Percentiles rank a stretch among this genome's conserved stretches.
Evolutionary conservation across 106 monocot species (phyloP).

Genomic region (Amphibolis antarctica): DNA sequence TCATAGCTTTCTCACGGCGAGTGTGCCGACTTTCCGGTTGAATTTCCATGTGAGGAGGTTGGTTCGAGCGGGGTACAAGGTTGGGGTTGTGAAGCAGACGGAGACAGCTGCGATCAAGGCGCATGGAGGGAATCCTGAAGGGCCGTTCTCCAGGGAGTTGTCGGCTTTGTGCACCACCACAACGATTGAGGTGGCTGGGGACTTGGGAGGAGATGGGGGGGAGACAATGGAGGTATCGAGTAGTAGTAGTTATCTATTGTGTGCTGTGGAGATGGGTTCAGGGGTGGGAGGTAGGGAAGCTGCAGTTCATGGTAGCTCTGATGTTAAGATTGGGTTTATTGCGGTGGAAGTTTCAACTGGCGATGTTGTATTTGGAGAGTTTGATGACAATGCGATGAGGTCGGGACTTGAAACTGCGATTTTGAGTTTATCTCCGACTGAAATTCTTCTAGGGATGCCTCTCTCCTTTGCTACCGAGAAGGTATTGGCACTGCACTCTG

Average conservation of each 20-base stretch:
- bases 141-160: constrained; percentile 57
- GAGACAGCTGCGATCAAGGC: constrained; percentile 92
- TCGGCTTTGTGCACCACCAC: constrained; percentile 71
- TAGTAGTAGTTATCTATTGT: constrained; percentile 50
- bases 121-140: constrained; percentile 45
- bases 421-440: constrained; percentile 62
- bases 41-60: constrained; percentile 65
- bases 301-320: constrained; percentile 25
- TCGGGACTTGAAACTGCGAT: constrained; percentile 72
- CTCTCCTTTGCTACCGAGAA: constrained; percentile 61
- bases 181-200: constrained; percentile 77
- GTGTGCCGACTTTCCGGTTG: constrained; percentile 74
- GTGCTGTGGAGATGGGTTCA: constrained; percentile 52
- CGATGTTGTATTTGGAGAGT: constrained; percentile 78
- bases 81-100: constrained; percentile 93
- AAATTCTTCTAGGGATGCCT: constrained; percentile 70
- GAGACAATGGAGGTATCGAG: constrained; percentile 5
- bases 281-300: constrained; percentile 8
- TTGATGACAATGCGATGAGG: constrained; percentile 64
- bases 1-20: constrained; percentile 79
- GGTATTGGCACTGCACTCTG: constrained; percentile 25
- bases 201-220: constrained; percentile 35
- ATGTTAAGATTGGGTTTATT: constrained; percentile 64
- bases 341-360: constrained; percentile 84
- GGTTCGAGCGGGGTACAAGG: constrained; percentile 74